Evolutionary conservation across 306 rosid species (phyloP), one percentile per base, ranked within the genome.

Genomic region (Cicer arietinum): DNA sequence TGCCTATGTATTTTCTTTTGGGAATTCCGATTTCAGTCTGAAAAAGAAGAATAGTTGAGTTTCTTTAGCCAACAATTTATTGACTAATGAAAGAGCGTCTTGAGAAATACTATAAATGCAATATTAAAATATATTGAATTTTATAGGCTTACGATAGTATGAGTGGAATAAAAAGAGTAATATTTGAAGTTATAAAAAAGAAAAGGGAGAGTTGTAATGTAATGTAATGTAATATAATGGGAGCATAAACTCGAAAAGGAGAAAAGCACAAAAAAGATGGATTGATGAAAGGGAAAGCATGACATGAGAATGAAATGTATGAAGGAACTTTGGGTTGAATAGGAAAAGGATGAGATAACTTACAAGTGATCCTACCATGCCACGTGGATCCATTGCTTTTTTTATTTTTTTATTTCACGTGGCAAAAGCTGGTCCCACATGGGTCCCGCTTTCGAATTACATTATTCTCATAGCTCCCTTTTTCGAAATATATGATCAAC

Each of bases 361-460:
- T 76, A 69, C 86, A 83, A 79, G 85, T 83, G 51, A 86, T 85
- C 89, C 92, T 70, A 53, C 80, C 79, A 10, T 70, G 90, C 91
- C 86, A 51, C 85, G 91, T 88, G 76, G 88, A 82, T 56, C 5
- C 81, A 25, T 22, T 22, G 30, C 3, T 25, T 2, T 25, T 2
- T 25, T 25, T 25, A 25, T 54, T 88, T 59, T 7, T 44, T 67
- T 67, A 25, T 1, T 85, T 90, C 92, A 90, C 86, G 84, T 88
- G 96, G 86, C 86, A 51, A 90, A 80, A 84, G 77, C 83, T 81
- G 90, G 91, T 71, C 90, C 92, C 92, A 88, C 90, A 76, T 90
- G 86, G 84, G 81, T 66, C 88, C 75, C 84, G 0, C 47, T 20
- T 40, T 17, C 0, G 2, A 16, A 53, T 17, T 53, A 51, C 0